Base-by-base conservation (phyloP, 2,329 filamentous ascomycete species). In the Emmonsia crescens region DNA sequence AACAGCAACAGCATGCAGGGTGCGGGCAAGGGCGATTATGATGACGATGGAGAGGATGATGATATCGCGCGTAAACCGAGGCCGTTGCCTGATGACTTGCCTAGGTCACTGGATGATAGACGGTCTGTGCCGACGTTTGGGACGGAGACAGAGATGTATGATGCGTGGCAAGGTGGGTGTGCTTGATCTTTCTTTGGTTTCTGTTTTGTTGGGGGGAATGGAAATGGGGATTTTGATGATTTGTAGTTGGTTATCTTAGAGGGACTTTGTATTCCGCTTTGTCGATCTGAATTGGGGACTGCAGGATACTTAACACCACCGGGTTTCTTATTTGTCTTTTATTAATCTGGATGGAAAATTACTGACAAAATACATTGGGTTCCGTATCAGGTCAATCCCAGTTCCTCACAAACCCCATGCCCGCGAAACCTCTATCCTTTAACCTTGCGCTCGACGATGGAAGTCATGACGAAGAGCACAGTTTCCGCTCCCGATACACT, bases 111-210 rank as follows among this genome's bases (percentile, higher is more conserved):
- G 61, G 88, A 99, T 74, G 94, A 99, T 78, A 85, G 94, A 64
- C 84, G 87, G 68, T 82, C 82, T 69, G 83, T 88, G 40, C 83
- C 86, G 3, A 80, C 79, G 55, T 85, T 87, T 64, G 83, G 86
- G 65, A 82, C 88, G 61, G 94, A 97, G 80, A 96, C 92, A 48
- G 94, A 97, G 80, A 91, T 96, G 79, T 99, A 97, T 75, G 94
- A 99, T 82, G 94, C 91, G 68, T 99, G 94, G 94, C 91, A 97
- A 86, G 93, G 93, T 88, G 74, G 72, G 80, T 64, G 79, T 44
- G 33, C 36, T 60, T 55, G 42, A 38, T 52, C 24, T 61, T 27
- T 38, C 42, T 46, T 46, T 44, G 14, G 14, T 10, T 54, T 31
- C 16, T 10, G 6, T 14, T 29, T 46, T 46, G 24, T 4, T 46